These are phyloP conservation scores for Dispira simplex DNA, from an alignment of 192 early-diverging fungal genomes.

Conservation along the genomic window DNA sequence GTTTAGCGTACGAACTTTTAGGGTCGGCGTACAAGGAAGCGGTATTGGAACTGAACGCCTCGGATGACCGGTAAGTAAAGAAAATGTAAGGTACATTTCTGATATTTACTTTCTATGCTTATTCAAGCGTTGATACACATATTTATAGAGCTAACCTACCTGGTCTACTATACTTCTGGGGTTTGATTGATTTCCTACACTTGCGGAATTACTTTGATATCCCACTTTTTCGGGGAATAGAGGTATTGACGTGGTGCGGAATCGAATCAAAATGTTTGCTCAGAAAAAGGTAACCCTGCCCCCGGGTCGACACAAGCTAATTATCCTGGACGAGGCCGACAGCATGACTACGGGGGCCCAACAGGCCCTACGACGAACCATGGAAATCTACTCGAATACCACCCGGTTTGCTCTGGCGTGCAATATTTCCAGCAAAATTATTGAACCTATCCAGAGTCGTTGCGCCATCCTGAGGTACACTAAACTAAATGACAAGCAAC, in stretches of 20 bases:
- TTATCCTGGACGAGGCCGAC: slow-evolving; percentile 99
- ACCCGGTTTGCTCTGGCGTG: slow-evolving; percentile 96
- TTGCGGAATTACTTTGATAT: too few species aligned
- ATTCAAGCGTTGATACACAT: too few species aligned
- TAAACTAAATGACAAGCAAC: slow-evolving; percentile 60
- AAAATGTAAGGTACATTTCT: too few species aligned
- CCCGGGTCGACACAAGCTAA: slow-evolving; percentile 66
- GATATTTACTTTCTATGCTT: too few species aligned
- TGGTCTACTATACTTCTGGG: too few species aligned
- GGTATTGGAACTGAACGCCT: slow-evolving; percentile 95
- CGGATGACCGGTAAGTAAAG: slow-evolving; percentile 52
- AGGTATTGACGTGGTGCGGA: slow-evolving; percentile 91
- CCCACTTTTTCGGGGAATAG: slow-evolving; percentile 20
- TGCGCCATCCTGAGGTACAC: slow-evolving; percentile 85
- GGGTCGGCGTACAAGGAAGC: slow-evolving; percentile 80
- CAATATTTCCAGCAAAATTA: slow-evolving; percentile 92
- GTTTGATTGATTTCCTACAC: too few species aligned
- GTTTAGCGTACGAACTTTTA: slow-evolving; percentile 78
- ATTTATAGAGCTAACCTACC: too few species aligned
- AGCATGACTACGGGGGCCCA: slow-evolving; percentile 96
- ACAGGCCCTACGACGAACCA: slow-evolving; percentile 91
- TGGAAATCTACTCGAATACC: slow-evolving; percentile 94
- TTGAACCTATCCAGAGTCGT: slow-evolving; percentile 94
- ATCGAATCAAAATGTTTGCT: slow-evolving; percentile 96
- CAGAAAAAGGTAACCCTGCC: slow-evolving; percentile 96